Evolutionary conservation across 2,329 filamentous ascomycete species (phyloP).

Genomic region (Colletotrichum simmondsii): DNA sequence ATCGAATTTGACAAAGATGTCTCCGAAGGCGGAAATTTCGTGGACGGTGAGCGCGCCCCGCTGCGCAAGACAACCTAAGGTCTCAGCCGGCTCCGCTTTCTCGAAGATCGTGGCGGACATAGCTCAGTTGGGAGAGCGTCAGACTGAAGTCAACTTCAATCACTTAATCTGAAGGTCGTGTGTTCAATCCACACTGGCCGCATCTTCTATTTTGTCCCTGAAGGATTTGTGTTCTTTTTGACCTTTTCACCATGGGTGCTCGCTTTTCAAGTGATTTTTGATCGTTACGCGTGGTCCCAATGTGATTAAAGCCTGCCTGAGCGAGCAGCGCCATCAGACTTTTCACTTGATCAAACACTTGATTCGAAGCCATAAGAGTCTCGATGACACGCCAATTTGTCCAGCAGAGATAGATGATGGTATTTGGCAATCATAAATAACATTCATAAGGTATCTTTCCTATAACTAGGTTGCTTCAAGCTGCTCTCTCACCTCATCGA

Average conservation of each 20-base stretch:
- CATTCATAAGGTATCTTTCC: not conserved
- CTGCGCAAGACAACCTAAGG: fast-evolving
- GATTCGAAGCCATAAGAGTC: not conserved
- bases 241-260: not conserved
- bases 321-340: too few species aligned
- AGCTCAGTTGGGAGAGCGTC: constrained; percentile 35
- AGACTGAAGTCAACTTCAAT: constrained; percentile 35
- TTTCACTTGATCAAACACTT: too few species aligned
- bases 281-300: too few species aligned
- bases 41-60: too few species aligned
- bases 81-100: fast-evolving
- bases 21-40: too few species aligned
- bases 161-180: constrained; percentile 32
- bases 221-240: not conserved
- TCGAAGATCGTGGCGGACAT: constrained; percentile 25
- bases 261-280: not conserved
- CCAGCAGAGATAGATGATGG: not conserved
- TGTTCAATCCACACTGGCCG: constrained; percentile 34
- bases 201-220: not conserved
- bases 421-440: not conserved
- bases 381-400: not conserved
- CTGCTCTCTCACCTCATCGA: not conserved
- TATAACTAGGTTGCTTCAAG: not conserved
- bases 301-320: too few species aligned
- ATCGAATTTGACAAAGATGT: too few species aligned